Evolutionary conservation across 2,329 filamentous ascomycete species (phyloP).

Genomic region (Akanthomyces dipterigenus): DNA sequence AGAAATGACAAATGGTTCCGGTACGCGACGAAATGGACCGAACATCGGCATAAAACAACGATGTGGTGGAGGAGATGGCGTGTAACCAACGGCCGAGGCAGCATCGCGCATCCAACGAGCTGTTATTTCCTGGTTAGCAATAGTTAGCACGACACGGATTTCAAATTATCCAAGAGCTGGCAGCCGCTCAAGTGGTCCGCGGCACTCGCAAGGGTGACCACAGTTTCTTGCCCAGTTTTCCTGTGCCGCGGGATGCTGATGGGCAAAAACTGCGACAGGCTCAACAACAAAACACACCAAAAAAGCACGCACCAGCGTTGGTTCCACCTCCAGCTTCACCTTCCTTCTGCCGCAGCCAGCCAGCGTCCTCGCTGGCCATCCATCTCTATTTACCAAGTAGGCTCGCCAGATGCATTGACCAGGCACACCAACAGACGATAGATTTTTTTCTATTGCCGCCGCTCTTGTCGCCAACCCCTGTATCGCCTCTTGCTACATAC

Average conservation of each 20-base stretch:
- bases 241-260: not conserved
- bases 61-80: not conserved
- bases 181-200: not conserved
- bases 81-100: not conserved
- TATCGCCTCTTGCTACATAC: not conserved
- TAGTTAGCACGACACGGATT: not conserved
- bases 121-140: not conserved
- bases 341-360: not conserved
- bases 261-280: not conserved
- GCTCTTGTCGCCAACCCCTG: not conserved
- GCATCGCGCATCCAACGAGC: too few relatives aligned
- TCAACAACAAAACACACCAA: not conserved
- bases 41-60: not conserved
- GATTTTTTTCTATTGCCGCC: not conserved
- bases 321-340: slow-evolving; percentile 4
- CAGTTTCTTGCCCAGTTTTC: not conserved
- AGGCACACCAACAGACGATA: slow-evolving; percentile 1
- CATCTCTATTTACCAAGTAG: not conserved
- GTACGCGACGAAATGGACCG: not conserved
- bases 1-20: not conserved
- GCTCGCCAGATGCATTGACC: not conserved
- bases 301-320: slow-evolving; percentile 5
- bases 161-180: not conserved
- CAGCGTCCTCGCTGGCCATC: not conserved
- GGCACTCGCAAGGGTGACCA: not conserved